phyloP scores from a whole-genome alignment of 2,329 filamentous ascomycete species.

The Colletotrichum spaethianum region DNA sequence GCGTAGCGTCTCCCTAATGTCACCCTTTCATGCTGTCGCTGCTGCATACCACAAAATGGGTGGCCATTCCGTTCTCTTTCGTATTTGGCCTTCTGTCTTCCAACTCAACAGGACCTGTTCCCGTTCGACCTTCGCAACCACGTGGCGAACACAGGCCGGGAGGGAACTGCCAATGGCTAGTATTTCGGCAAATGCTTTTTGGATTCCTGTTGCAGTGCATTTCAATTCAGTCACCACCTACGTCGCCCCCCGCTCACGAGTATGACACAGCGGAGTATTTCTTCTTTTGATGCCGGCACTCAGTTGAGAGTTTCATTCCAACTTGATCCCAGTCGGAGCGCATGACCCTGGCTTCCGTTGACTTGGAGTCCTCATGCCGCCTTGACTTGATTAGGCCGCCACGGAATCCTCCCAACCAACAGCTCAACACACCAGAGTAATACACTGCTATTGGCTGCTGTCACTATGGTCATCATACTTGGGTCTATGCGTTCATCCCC shows the following conservation, averaged over 20 bases:
- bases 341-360: neutral
- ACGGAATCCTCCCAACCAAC: constrained; percentile 28
- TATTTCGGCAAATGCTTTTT: neutral
- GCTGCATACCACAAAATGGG: neutral
- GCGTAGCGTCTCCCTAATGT: neutral
- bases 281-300: neutral
- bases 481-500: neutral
- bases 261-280: neutral
- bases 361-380: neutral
- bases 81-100: neutral
- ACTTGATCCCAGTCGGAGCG: neutral
- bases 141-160: constrained; percentile 16
- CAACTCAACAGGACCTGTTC: constrained; percentile 19
- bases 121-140: constrained; percentile 33
- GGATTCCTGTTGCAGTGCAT: neutral
- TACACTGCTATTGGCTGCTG: neutral
- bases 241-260: neutral
- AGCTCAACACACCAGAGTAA: neutral
- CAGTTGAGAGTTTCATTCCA: neutral
- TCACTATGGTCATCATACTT: neutral
- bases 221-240: neutral
- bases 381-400: constrained; percentile 19
- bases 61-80: neutral
- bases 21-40: neutral
- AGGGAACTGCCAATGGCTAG: neutral